Base-by-base conservation (phyloP, 305 asterid species). In the Solanum hybrid region DNA sequence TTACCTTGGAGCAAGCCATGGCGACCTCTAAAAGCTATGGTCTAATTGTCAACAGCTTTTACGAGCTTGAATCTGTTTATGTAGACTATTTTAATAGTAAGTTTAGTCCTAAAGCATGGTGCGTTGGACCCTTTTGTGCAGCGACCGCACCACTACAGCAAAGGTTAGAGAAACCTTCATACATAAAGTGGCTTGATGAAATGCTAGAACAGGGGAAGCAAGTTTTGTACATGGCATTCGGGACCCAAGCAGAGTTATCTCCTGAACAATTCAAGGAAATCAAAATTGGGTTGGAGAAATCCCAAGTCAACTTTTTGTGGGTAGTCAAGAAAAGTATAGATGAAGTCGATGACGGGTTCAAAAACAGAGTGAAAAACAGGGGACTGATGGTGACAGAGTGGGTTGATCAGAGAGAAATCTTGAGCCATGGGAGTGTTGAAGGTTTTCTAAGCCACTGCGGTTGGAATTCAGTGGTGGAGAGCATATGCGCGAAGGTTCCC, bases 201-300 rank as follows among this genome's bases (percentile, higher is more conserved):
- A 91, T 89, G 88, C 32, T 76, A 73, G 91, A 78, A 11, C 86
- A 92, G 71, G 92, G 93, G 4, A 71, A 84, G 4, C 78, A 90
- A 1, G 96, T 94, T 2, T 88, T 95, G 0, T 96, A 95, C 80
- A 88, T 94, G 12, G 96, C 97, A 3, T 96, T 95, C 10, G 98
- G 99, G 14, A 91, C 15, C 15, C 82, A 77, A 77, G 27, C 82
- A 19, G 45, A 77, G 27, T 2, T 77, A 77, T 34, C 82, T 3
- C 29, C 89, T 3, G 73, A 90, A n/a, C 98, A 95, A 12, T n/a
- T 95, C 8, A 73, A 66, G 1, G 98, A 96, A 77, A 95, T 96
- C 19, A 94, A 89, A 11, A 24, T 19, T 1, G 98, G 95, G 1
- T 87, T 95, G 92, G 94, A 92, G 76, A 89, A 89, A 45, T 91